These are phyloP conservation scores for Diacronema lutheri DNA, from an alignment of 78 protist genomes.

Conservation along the genomic window DNA sequence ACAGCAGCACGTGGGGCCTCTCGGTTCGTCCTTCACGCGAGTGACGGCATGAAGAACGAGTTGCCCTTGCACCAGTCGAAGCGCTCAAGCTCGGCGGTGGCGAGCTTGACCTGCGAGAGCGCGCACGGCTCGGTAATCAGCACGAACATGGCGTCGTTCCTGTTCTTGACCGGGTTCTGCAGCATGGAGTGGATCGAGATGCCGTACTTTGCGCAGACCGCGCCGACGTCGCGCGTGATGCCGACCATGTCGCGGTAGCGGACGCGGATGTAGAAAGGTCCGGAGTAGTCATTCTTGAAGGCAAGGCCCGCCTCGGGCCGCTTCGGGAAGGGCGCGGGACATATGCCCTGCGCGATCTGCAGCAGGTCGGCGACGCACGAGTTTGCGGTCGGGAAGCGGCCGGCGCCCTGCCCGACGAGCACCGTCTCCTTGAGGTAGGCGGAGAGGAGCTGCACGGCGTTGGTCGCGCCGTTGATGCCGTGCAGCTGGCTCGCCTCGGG, in stretches of 20 bases:
- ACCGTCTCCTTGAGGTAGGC: not conserved
- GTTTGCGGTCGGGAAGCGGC: constrained; percentile 28
- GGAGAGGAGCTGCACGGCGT: constrained; percentile 14
- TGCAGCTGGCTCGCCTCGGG: not conserved
- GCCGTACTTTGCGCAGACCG: not conserved
- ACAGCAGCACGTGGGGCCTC: too few species aligned
- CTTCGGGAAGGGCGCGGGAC: constrained; percentile 2
- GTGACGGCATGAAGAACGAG: constrained; percentile 1
- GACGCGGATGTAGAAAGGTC: constrained; percentile 15
- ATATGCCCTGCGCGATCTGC: not conserved
- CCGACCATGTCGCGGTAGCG: constrained; percentile 1
- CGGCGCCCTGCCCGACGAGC: constrained; percentile 32
- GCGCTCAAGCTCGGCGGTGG: not conserved
- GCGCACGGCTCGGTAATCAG: not conserved
- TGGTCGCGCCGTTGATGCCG: constrained; percentile 7
- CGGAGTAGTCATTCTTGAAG: not conserved
- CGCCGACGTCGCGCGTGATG: not conserved
- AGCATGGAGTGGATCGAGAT: not conserved
- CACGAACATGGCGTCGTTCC: constrained; percentile 5
- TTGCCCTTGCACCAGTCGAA: not conserved
- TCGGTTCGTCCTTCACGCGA: too few species aligned
- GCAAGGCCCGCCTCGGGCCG: not conserved
- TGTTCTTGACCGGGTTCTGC: not conserved
- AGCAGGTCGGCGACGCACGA: not conserved
- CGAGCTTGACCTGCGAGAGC: not conserved